Conservation (phyloP, 148 eudicot species). For the Spergularia bocconei region DNA sequence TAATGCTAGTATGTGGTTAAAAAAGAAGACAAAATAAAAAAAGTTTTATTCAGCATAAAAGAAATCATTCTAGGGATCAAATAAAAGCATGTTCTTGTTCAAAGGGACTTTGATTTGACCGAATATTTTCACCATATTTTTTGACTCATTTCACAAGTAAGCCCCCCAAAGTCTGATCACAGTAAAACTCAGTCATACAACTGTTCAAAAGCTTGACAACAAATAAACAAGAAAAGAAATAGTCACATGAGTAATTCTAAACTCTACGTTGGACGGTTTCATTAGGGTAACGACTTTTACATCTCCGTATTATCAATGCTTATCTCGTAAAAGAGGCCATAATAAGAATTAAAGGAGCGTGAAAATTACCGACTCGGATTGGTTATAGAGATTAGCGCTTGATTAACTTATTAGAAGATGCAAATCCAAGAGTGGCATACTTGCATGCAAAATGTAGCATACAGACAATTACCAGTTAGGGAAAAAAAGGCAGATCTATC, state of each 20-base stretch:
- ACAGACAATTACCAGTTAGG: slow-evolving; percentile 1
- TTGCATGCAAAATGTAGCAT: slow-evolving; percentile 18
- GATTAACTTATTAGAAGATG: background rate
- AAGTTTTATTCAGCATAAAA: background rate
- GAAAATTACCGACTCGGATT: too few species aligned
- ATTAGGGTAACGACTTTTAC: too few species aligned
- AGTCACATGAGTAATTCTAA: too few species aligned
- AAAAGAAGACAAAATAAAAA: background rate
- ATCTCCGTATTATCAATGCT: too few species aligned
- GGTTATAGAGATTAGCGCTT: background rate
- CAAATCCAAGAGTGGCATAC: background rate
- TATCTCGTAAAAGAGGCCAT: too few species aligned
- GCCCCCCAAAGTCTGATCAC: background rate
- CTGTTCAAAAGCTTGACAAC: background rate
- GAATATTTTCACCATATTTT: slow-evolving; percentile 14
- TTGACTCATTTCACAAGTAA: slow-evolving; percentile 12
- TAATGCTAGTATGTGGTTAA: background rate
- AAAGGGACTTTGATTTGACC: slow-evolving; percentile 6
- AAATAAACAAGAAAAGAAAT: background rate
- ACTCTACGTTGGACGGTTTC: too few species aligned
- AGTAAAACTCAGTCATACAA: background rate
- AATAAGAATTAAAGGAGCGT: too few species aligned
- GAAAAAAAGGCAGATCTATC: slow-evolving; percentile 20
- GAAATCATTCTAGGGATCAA: slow-evolving; percentile 14
- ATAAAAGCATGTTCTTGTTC: background rate